phyloP scores from a whole-genome alignment of 2,329 filamentous ascomycete species.

The Phyllosticta paracitricarpa region DNA sequence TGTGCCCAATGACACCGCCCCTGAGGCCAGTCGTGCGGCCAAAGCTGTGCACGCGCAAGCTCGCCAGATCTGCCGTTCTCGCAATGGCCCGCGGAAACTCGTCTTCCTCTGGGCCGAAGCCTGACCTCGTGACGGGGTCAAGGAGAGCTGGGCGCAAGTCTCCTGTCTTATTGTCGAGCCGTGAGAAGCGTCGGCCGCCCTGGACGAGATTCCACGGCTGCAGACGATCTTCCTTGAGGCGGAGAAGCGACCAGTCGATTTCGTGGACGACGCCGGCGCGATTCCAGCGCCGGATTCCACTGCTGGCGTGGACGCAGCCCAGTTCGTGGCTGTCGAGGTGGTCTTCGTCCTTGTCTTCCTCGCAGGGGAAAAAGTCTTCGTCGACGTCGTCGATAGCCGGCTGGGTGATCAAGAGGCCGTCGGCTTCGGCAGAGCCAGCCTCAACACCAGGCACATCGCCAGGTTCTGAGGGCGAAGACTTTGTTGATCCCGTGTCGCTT shows the following conservation, averaged over 20 bases:
- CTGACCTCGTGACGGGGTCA: constrained; percentile 22
- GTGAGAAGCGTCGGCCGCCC: constrained; percentile 33
- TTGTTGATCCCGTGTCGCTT: constrained; percentile 2
- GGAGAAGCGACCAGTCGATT: constrained; percentile 90
- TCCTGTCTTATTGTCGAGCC: constrained; percentile 14
- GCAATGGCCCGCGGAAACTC: constrained; percentile 47
- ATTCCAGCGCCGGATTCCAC: constrained; percentile 69
- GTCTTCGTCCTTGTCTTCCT: constrained; percentile 66
- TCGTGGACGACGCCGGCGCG: constrained; percentile 70
- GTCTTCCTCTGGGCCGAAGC: constrained; percentile 27
- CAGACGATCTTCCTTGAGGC: constrained; percentile 61
- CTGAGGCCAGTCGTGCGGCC: constrained; percentile 80
- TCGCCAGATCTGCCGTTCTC: constrained; percentile 53
- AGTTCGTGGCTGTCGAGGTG: constrained; percentile 70
- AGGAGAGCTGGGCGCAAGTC: constrained; percentile 24
- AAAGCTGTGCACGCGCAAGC: constrained; percentile 74
- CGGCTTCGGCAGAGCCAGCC: constrained; percentile 56
- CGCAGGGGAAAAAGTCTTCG: constrained; percentile 69
- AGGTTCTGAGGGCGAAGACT: constrained; percentile 38
- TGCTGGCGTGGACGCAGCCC: constrained; percentile 80
- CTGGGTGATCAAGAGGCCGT: constrained; percentile 76
- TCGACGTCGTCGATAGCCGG: constrained; percentile 83
- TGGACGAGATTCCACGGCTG: constrained; percentile 62
- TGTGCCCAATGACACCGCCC: constrained; percentile 64
- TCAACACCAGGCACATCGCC: constrained; percentile 25